These are phyloP conservation scores for Aspergillus uvarum DNA, from an alignment of 2,329 filamentous ascomycete species.

Conservation along the genomic window DNA sequence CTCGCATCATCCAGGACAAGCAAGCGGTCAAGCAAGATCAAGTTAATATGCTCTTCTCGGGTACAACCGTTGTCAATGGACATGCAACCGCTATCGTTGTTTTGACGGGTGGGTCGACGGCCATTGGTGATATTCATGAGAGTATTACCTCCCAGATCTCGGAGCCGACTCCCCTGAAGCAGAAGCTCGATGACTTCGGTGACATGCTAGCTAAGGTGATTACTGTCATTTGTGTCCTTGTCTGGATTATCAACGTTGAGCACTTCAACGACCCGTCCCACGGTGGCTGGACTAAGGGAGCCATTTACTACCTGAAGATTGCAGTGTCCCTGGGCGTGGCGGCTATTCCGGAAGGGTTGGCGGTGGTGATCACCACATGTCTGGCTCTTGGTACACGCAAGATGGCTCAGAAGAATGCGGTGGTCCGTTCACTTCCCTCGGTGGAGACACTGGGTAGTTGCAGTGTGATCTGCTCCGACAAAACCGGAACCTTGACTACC, in stretches of 20 bases:
- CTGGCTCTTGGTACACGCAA: conserved; percentile 93
- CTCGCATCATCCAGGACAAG: conserved; percentile 65
- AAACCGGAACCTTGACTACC: conserved; percentile 95
- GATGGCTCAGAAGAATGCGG: conserved; percentile 98
- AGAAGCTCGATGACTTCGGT: conserved; percentile 98
- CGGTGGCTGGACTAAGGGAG: conserved; percentile 91
- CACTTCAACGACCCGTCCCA: conserved; percentile 95
- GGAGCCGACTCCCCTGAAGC: conserved; percentile 92
- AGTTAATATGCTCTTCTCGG: conserved; percentile 96
- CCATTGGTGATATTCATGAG: conserved; percentile 98
- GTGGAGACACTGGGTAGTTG: conserved; percentile 98
- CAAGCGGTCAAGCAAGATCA: conserved; percentile 97
- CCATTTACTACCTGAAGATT: conserved; percentile 99
- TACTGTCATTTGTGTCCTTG: conserved; percentile 90
- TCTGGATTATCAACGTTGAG: conserved; percentile 98
- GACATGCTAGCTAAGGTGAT: conserved; percentile 97
- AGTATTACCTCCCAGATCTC: conserved; percentile 98
- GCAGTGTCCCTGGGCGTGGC: conserved; percentile 97
- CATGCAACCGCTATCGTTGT: conserved; percentile 90
- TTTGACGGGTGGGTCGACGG: conserved; percentile 83
- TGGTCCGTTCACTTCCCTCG: conserved; percentile 91
- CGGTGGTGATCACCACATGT: conserved; percentile 98
- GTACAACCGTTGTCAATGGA: conserved; percentile 93
- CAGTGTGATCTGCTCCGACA: conserved; percentile 99
- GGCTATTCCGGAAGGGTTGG: conserved; percentile 94